A percentile compares a stretch with the other conserved stretches of the same genome.
phyloP scores from a whole-genome alignment of 108 stramenopile genomes.

The Skeletonema potamos region DNA sequence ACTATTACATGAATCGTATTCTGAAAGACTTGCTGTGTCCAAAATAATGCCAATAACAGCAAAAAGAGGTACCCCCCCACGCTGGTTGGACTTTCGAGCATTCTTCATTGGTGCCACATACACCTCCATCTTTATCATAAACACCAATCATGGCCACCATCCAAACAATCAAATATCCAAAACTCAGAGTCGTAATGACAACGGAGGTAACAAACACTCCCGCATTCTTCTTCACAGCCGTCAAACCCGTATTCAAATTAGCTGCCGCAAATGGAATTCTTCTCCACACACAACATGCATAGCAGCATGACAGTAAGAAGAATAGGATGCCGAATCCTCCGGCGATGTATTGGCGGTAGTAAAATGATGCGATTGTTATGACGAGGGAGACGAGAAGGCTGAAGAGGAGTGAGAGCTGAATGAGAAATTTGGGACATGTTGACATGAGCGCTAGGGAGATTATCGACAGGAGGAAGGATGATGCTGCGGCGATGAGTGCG shows the following conservation, averaged over 20 bases:
- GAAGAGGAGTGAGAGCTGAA: slow-evolving; percentile 67
- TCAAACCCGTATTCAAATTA: slow-evolving; percentile 62
- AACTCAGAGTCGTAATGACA: slow-evolving; percentile 45
- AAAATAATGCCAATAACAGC: slow-evolving; percentile 37
- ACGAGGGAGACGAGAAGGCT: slow-evolving; percentile 33
- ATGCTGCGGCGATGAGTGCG: slow-evolving; percentile 16
- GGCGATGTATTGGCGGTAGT: slow-evolving; percentile 37
- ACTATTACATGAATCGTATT: slow-evolving; percentile 82
- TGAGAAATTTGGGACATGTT: slow-evolving; percentile 50
- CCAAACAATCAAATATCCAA: slow-evolving; percentile 73
- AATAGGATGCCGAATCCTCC: slow-evolving; percentile 49
- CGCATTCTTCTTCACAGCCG: slow-evolving; percentile 63
- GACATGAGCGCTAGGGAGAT: slow-evolving; percentile 70
- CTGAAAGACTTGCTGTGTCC: slow-evolving; percentile 44
- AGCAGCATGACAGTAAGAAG: slow-evolving; percentile 61
- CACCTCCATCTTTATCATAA: background rate
- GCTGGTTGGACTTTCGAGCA: background rate
- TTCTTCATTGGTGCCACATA: background rate
- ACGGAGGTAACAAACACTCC: slow-evolving; percentile 59
- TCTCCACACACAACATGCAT: slow-evolving; percentile 64
- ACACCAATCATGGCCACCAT: slow-evolving; percentile 41
- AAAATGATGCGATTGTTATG: slow-evolving; percentile 42
- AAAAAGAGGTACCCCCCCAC: slow-evolving; percentile 37
- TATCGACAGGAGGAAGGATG: slow-evolving; percentile 18
- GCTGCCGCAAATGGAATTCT: slow-evolving; percentile 85